Conservation (phyloP, 2,329 filamentous ascomycete genomes). For the Diplodia mutila region DNA sequence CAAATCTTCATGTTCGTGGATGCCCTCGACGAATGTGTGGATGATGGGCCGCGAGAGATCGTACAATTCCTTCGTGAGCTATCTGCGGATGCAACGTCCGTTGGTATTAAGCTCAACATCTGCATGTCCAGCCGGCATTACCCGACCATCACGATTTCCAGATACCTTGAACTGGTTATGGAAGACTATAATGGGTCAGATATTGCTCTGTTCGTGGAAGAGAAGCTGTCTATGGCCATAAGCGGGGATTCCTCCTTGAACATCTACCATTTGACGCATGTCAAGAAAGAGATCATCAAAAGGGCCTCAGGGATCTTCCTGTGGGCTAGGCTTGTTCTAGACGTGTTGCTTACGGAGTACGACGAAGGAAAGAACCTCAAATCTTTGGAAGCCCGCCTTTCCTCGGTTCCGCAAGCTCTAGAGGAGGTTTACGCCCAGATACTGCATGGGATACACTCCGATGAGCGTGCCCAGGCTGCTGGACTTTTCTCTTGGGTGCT, state of each 20-base stretch:
- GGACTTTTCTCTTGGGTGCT: background rate
- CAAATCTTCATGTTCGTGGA: background rate
- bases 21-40: background rate
- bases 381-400: background rate
- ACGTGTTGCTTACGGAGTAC: background rate
- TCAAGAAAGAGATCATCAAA: background rate
- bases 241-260: rapidly evolving
- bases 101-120: background rate
- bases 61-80: background rate
- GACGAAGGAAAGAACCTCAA: background rate
- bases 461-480: background rate
- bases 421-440: background rate
- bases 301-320: background rate
- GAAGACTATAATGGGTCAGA: background rate
- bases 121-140: background rate
- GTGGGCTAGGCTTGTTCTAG: background rate
- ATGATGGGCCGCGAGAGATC: background rate
- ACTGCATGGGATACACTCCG: background rate
- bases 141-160: background rate
- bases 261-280: background rate
- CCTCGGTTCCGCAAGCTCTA: background rate
- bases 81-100: background rate
- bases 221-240: background rate
- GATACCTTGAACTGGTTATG: background rate
- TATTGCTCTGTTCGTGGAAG: background rate